phyloP scores from a whole-genome alignment of 352 stramenopile genomes.

The Phytopythium oedochilum region DNA sequence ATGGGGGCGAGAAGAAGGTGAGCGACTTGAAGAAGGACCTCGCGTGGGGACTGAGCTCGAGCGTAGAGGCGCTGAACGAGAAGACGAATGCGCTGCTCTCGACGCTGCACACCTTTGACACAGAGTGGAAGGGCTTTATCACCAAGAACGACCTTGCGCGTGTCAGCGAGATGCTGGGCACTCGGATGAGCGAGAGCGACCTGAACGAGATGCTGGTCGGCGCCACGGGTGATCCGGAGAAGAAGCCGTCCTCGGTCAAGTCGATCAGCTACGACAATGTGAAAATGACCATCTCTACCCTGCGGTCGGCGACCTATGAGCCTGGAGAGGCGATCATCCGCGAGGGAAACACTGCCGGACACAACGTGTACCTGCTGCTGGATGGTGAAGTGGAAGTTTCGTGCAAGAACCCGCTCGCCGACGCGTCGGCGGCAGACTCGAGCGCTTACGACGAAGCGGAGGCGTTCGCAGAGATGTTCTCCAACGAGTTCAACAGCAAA shows the following conservation, averaged over 20 bases:
- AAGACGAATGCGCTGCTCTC: constrained; percentile 67
- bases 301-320: constrained; percentile 61
- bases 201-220: constrained; percentile 83
- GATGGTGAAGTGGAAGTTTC: constrained; percentile 77
- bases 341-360: constrained; percentile 57
- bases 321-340: constrained; percentile 71
- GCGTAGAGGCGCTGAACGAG: constrained; percentile 51
- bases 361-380: constrained; percentile 74
- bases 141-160: constrained; percentile 70
- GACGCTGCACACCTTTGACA: constrained; percentile 73
- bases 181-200: constrained; percentile 66
- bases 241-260: constrained; percentile 41
- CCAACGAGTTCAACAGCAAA: constrained; percentile 18
- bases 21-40: constrained; percentile 38
- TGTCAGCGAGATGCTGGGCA: constrained; percentile 68
- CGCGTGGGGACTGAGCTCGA: constrained; percentile 72
- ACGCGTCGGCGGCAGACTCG: constrained; percentile 9
- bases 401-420: constrained; percentile 71
- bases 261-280: constrained; percentile 75
- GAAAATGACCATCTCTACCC: constrained; percentile 77
- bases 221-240: constrained; percentile 64
- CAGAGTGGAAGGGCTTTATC: constrained; percentile 79
- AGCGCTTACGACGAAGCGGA: constrained; percentile 19
- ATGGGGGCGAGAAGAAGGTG: constrained; percentile 16
- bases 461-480: constrained; percentile 24